Conservation (phyloP, 1,284 basidiomycete species). For the Butyriboletus appendiculatus region DNA sequence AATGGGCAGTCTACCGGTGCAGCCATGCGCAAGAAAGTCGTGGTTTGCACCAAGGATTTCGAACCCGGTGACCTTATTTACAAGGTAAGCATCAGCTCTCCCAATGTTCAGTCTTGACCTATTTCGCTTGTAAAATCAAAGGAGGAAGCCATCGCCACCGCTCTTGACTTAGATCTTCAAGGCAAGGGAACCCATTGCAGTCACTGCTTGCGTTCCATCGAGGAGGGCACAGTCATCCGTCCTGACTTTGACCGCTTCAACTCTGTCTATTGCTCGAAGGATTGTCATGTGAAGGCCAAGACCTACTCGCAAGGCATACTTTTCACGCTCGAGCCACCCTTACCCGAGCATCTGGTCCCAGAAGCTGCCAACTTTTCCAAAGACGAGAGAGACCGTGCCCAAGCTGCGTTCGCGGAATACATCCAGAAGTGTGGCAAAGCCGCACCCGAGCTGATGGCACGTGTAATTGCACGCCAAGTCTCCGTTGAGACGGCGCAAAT, state of each 20-base stretch:
- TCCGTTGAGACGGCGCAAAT: conserved; percentile 63
- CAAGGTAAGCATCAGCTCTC: conserved; percentile 46
- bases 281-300: conserved; percentile 58
- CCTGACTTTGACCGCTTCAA: conserved; percentile 52
- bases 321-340: conserved; percentile 63
- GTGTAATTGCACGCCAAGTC: conserved; percentile 72
- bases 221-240: conserved; percentile 44
- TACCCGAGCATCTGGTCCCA: conserved; percentile 53
- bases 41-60: conserved; percentile 69
- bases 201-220: conserved; percentile 64
- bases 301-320: conserved; percentile 65
- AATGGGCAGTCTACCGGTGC: conserved; percentile 26
- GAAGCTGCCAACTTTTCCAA: conserved; percentile 34
- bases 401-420: conserved; percentile 55
- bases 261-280: conserved; percentile 70
- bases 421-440: conserved; percentile 49
- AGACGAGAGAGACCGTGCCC: conserved; percentile 55
- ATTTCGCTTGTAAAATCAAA: conserved; percentile 30
- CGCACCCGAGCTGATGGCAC: conserved; percentile 59
- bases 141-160: conserved; percentile 72
- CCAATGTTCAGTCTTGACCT: background rate
- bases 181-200: conserved; percentile 65
- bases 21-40: conserved; percentile 48
- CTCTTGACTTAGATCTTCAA: conserved; percentile 70
- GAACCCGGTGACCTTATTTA: conserved; percentile 72